Conservation (phyloP, 1,139 yeast species). For the Tardiomyces blankii region DNA sequence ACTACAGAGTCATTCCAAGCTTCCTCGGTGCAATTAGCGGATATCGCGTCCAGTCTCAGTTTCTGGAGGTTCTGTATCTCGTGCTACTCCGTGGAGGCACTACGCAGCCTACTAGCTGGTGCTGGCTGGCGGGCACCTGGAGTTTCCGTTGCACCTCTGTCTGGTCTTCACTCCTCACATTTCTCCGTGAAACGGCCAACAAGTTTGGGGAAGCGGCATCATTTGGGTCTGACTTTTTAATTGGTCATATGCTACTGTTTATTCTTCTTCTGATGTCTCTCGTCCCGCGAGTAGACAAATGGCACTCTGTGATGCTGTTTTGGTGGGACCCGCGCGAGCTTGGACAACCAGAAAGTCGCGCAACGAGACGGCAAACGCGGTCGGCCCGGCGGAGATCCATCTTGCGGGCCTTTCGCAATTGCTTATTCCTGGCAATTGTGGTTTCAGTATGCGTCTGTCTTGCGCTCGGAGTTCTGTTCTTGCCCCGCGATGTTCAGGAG, state of each 20-base stretch:
- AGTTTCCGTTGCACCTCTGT: background rate
- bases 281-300: constrained; percentile 59
- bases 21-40: background rate
- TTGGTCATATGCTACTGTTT: constrained; percentile 55
- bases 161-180: background rate
- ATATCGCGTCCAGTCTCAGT: constrained; percentile 23
- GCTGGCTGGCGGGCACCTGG: constrained; percentile 5
- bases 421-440: background rate
- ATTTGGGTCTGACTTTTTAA: constrained; percentile 60
- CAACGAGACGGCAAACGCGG: background rate
- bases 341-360: background rate
- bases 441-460: background rate
- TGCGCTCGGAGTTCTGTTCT: background rate
- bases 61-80: constrained; percentile 89
- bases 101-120: constrained; percentile 50
- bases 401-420: background rate
- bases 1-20: background rate
- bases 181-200: constrained; percentile 46
- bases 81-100: constrained; percentile 46
- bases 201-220: constrained; percentile 57
- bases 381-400: background rate
- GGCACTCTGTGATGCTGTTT: constrained; percentile 71
- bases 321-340: constrained; percentile 65
- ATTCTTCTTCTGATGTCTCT: constrained; percentile 51
- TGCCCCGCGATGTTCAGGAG: background rate